Evolutionary conservation across 2,329 filamentous ascomycete species (phyloP).

Genomic region (Alternaria sp.): DNA sequence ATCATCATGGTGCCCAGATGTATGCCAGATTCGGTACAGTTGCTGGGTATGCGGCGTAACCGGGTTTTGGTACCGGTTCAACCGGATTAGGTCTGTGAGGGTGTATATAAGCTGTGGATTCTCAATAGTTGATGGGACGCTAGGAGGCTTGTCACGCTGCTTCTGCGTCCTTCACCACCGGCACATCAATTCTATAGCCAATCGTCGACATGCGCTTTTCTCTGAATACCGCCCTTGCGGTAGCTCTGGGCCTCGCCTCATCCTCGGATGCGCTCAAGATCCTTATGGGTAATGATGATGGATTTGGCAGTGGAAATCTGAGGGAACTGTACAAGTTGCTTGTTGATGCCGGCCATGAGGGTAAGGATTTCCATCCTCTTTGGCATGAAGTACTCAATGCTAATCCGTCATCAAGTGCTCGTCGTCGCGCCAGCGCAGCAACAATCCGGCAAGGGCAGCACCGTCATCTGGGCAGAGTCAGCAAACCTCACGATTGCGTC

Average conservation of each 20-base stretch:
- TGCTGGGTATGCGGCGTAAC: background rate
- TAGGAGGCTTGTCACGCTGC: background rate
- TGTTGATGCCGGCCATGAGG: conserved; percentile 36
- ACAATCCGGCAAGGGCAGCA: conserved; percentile 56
- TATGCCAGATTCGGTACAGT: background rate
- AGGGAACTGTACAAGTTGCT: conserved; percentile 42
- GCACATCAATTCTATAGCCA: background rate
- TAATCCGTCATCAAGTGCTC: conserved; percentile 36
- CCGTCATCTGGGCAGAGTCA: conserved; percentile 52
- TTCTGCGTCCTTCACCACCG: background rate
- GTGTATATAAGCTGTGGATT: background rate
- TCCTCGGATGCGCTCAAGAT: conserved; percentile 39
- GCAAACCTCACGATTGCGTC: conserved; percentile 51
- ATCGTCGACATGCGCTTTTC: conserved; percentile 21
- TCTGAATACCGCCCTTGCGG: conserved; percentile 19
- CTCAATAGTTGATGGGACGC: background rate
- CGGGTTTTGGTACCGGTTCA: background rate
- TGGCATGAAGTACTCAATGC: background rate
- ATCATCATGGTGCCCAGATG: background rate
- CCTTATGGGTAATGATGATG: conserved; percentile 50
- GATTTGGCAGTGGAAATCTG: conserved; percentile 46
- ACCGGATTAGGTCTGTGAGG: background rate
- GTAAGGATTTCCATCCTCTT: background rate
- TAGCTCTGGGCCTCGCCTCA: conserved; percentile 23
- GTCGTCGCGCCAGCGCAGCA: conserved; percentile 53